phyloP scores from a whole-genome alignment of 805 yeast species.

The Ogataea corticis region DNA sequence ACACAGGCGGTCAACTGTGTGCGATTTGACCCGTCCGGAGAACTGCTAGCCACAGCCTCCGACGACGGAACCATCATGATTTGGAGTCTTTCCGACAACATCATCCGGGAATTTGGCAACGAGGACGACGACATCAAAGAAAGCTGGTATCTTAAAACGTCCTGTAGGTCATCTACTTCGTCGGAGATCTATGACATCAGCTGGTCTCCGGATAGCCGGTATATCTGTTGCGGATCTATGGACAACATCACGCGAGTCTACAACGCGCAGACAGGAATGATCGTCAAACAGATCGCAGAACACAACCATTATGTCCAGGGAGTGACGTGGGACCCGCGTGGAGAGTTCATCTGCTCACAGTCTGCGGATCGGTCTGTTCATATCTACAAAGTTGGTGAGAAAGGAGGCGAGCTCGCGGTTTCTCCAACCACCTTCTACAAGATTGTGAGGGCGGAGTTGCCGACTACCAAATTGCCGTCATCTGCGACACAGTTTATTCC shows the following conservation, averaged over 20 bases:
- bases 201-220: conserved; percentile 87
- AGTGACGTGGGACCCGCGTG: conserved; percentile 90
- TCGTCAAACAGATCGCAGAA: conserved; percentile 60
- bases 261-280: conserved; percentile 54
- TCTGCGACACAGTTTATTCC: conserved; percentile 2
- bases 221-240: conserved; percentile 86
- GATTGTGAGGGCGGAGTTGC: conserved; percentile 58
- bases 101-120: conserved; percentile 62
- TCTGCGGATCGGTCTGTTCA: conserved; percentile 85
- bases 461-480: conserved; percentile 31
- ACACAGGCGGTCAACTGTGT: conserved; percentile 94
- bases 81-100: conserved; percentile 64
- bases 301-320: conserved; percentile 95
- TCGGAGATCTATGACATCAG: conserved; percentile 86
- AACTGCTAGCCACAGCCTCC: conserved; percentile 81
- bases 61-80: conserved; percentile 89
- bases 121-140: conserved; percentile 61
- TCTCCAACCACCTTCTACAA: conserved; percentile 46
- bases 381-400: conserved; percentile 51
- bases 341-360: conserved; percentile 78
- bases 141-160: conserved; percentile 67
- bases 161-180: conserved; percentile 49
- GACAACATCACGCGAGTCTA: conserved; percentile 80
- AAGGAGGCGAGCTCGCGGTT: conserved; percentile 31
- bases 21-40: conserved; percentile 72